Base-by-base conservation (phyloP, 805 yeast species). In the Saccharomycopsis babjevae region DNA sequence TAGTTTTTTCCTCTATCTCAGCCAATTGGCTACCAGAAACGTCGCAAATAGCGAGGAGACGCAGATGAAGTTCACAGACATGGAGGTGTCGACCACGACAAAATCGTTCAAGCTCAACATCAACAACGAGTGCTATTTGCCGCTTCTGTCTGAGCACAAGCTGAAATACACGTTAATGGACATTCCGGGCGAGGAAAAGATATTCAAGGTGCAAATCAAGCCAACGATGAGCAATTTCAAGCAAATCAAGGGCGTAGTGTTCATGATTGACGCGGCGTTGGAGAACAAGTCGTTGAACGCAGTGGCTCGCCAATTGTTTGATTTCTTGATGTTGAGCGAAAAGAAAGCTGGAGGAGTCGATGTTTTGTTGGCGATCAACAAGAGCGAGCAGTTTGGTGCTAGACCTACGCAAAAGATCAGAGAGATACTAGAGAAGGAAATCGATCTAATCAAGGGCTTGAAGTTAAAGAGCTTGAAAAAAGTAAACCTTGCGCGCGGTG, bases 131-230 rank as follows among this genome's bases (percentile, higher is more conserved):
- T 72, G 77, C 58, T 66, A 69, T 57, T 66, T 83, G n/a, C 81
- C 82, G 11, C 68, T 73, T 6, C 73, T 73, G 1, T 69, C 72
- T 3, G 69, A 63, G 8, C 74, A 64, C 56, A 73, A 68, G 66
- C 77, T 71, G 61, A 72, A 68, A 60, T 79, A 75, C 68, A 82
- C 79, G 63, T 71, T 92, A 46, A 78, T 86, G 58, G 98, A 93
- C 68, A 84, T 84, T 64, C 99, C 99, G 1, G 97, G 97, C n/a
- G 91, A 88, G 73, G 74, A 80, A 60, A 90, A 89, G 72, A 81
- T 92, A 66, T 81, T 80, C 59, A 81, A 82, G 61, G 74, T 85
- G 57, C 75, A 83, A 39, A 65, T 76, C 62, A 79, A 80, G 59
- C 79, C 80, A 61, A 74, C 79, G 65, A 68, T 84, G 54, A 74